These are phyloP conservation scores for Exserohilum rostratum DNA, from an alignment of 2,329 filamentous ascomycete species.

Conservation along the genomic window DNA sequence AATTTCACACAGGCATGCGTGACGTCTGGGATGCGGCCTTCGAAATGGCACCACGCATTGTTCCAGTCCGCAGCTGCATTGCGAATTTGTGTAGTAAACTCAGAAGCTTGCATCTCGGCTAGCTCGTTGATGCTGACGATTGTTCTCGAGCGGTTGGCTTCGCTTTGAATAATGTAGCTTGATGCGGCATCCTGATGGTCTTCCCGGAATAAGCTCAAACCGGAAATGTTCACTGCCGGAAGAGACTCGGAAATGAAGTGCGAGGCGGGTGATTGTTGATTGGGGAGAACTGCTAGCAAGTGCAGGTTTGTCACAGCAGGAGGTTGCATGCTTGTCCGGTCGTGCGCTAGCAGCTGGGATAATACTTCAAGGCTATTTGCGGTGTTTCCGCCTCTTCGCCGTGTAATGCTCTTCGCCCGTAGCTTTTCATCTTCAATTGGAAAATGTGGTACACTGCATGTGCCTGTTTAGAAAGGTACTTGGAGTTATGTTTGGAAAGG, in stretches of 20 bases:
- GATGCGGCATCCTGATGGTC: slow-evolving; percentile 64
- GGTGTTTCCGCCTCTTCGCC: slow-evolving; percentile 74
- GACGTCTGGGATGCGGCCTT: slow-evolving; percentile 71
- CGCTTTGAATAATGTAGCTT: slow-evolving; percentile 71
- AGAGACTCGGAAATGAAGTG: slow-evolving; percentile 63
- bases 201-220: slow-evolving; percentile 64
- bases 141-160: slow-evolving; percentile 65
- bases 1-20: slow-evolving; percentile 66
- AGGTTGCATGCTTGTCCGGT: neutral
- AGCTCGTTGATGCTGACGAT: slow-evolving; percentile 73
- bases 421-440: slow-evolving; percentile 75
- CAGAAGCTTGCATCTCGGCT: slow-evolving; percentile 68
- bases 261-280: slow-evolving; percentile 57
- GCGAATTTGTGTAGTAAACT: slow-evolving; percentile 55
- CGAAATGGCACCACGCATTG: slow-evolving; percentile 71
- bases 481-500: neutral
- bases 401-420: slow-evolving; percentile 64
- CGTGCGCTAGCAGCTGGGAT: slow-evolving; percentile 56
- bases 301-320: slow-evolving; percentile 30
- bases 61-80: neutral
- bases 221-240: slow-evolving; percentile 55
- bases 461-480: neutral
- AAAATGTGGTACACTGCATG: slow-evolving; percentile 66
- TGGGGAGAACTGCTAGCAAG: slow-evolving; percentile 60
- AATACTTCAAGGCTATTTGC: slow-evolving; percentile 75